A percentile compares a stretch with the other conserved stretches of the same genome.
Conservation (phyloP, 2,329 filamentous ascomycete genomes). For the Phaeosphaeriaceae sp. region DNA sequence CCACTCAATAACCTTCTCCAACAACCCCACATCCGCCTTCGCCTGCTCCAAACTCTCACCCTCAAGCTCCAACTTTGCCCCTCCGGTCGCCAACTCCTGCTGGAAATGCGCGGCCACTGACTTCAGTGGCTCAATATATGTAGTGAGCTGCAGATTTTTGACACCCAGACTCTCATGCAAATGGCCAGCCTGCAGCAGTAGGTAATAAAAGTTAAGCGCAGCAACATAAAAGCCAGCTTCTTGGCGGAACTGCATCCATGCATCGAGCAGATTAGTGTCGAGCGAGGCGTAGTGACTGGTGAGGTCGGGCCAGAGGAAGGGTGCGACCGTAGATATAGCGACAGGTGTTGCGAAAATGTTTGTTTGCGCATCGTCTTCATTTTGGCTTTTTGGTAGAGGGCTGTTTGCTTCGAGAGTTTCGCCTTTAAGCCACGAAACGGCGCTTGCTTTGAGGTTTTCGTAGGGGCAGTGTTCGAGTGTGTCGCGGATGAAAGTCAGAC, state of each 20-base stretch:
- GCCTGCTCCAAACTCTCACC: conserved; percentile 44
- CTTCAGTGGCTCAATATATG: conserved; percentile 53
- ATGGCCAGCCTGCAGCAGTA: conserved; percentile 58
- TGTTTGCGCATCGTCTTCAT: conserved; percentile 18
- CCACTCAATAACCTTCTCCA: conserved; percentile 46
- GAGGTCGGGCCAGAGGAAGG: conserved; percentile 60
- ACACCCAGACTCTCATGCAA: conserved; percentile 58
- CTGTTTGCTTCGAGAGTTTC: conserved; percentile 59
- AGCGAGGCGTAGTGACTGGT: conserved; percentile 48
- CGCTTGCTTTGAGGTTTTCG: conserved; percentile 62
- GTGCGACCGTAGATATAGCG: conserved; percentile 56
- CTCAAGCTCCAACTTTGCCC: conserved; percentile 45
- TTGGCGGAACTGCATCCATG: conserved; percentile 56
- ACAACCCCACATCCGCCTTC: conserved; percentile 39
- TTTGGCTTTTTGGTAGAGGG: conserved; percentile 25
- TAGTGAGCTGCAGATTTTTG: conserved; percentile 49
- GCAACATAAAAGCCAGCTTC: conserved; percentile 63
- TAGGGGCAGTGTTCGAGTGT: conserved; percentile 62
- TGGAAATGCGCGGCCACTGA: conserved; percentile 46
- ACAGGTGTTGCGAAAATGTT: conserved; percentile 56
- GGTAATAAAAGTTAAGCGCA: conserved; percentile 64
- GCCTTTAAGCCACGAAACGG: conserved; percentile 66
- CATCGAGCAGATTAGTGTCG: conserved; percentile 30
- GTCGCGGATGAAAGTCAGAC: conserved; percentile 61
- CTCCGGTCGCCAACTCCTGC: conserved; percentile 43